Conservation (phyloP, 2,329 filamentous ascomycete species). For the Amesomyces nigricolor region DNA sequence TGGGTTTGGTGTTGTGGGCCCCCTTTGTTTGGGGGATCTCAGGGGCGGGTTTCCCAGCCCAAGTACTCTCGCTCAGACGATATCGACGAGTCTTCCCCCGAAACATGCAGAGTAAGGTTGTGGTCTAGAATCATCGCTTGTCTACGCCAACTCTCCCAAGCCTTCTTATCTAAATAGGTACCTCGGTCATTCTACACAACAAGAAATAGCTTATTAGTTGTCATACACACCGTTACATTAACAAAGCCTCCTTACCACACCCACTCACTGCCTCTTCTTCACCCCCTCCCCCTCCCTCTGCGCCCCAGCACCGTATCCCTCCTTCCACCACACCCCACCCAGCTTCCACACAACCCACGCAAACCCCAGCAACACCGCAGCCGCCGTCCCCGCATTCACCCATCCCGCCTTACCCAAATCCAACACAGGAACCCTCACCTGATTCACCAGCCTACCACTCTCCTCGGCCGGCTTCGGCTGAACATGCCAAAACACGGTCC, state of each 20-base stretch:
- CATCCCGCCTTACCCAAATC: slow-evolving; percentile 45
- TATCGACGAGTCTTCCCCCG: too few relatives aligned
- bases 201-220: too few relatives aligned
- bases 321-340: slow-evolving; percentile 32
- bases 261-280: slow-evolving; percentile 25
- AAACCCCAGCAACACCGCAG: slow-evolving; percentile 58
- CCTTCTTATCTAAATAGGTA: too few relatives aligned
- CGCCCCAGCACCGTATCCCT: slow-evolving; percentile 29
- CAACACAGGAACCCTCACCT: slow-evolving; percentile 60
- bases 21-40: background rate
- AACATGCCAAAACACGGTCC: slow-evolving; percentile 80
- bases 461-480: slow-evolving; percentile 41
- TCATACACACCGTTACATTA: too few relatives aligned
- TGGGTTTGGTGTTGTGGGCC: background rate
- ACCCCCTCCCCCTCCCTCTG: background rate
- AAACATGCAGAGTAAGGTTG: too few relatives aligned
- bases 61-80: too few relatives aligned
- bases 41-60: too few relatives aligned
- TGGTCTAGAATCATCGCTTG: too few relatives aligned
- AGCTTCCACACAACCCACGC: slow-evolving; percentile 64
- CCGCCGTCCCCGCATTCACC: slow-evolving; percentile 52
- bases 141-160: too few relatives aligned
- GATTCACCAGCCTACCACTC: slow-evolving; percentile 42
- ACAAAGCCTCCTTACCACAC: too few relatives aligned
- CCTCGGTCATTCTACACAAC: too few relatives aligned